Conservation (phyloP, 768 basidiomycete species). For the Mycena filopes region DNA sequence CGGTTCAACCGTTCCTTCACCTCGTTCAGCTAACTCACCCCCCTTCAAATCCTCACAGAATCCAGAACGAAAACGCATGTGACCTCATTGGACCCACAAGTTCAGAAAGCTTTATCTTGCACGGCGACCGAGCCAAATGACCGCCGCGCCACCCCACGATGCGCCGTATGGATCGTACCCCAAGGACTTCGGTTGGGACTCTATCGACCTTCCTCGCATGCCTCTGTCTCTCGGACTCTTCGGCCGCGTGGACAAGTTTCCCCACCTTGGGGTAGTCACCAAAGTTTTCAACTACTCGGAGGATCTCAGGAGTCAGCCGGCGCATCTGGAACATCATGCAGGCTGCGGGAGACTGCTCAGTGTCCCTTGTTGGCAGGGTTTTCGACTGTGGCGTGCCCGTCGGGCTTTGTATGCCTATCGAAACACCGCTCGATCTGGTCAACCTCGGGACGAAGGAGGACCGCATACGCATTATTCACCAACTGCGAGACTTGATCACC, state of each 20-base stretch:
- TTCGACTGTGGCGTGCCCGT: neutral
- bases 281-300: neutral
- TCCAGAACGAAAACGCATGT: too few species aligned
- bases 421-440: neutral
- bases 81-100: too few species aligned
- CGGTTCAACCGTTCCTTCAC: too few species aligned
- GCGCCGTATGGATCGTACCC: constrained; percentile 6
- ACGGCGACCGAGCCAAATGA: too few species aligned
- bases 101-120: too few species aligned
- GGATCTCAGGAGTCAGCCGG: too few species aligned
- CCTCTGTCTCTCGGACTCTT: neutral
- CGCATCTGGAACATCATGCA: constrained; percentile 5
- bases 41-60: too few species aligned
- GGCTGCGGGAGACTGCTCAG: constrained; percentile 5
- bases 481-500: neutral
- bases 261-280: neutral
- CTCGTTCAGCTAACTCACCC: too few species aligned
- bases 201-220: neutral
- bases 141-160: too few species aligned
- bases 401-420: constrained; percentile 1
- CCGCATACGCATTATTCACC: neutral
- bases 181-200: constrained; percentile 1
- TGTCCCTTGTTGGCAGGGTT: neutral
- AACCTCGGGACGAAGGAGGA: neutral
- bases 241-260: neutral